phyloP scores from a whole-genome alignment of 345 rosid genomes.

The Gossypium anomalum region DNA sequence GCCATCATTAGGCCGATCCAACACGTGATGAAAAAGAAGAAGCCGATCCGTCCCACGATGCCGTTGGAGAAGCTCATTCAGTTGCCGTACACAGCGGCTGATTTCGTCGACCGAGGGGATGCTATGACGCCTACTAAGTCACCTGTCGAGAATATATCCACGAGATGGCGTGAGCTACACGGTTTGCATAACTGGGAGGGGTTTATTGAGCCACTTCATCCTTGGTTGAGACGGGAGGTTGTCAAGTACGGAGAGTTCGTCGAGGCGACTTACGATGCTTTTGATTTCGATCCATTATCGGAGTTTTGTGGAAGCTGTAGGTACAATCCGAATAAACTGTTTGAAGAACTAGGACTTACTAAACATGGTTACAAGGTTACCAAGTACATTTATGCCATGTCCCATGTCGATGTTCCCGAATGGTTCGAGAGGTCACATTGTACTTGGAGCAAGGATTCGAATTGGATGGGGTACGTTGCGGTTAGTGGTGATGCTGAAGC shows the following conservation, averaged over 20 bases:
- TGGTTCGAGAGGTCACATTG: slow-evolving; percentile 44
- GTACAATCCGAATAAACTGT: slow-evolving; percentile 45
- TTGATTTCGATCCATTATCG: slow-evolving; percentile 55
- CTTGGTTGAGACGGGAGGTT: slow-evolving; percentile 49
- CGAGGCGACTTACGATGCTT: slow-evolving; percentile 51
- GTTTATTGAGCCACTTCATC: slow-evolving; percentile 49
- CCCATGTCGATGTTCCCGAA: slow-evolving; percentile 51
- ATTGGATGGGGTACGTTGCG: slow-evolving; percentile 65
- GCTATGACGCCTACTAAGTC: slow-evolving; percentile 58
- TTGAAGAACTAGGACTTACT: slow-evolving; percentile 42
- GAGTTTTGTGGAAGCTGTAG: slow-evolving; percentile 63
- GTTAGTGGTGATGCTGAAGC: slow-evolving; percentile 47
- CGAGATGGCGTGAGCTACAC: slow-evolving; percentile 44
- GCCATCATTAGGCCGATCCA: slow-evolving; percentile 15
- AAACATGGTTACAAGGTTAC: slow-evolving; percentile 51
- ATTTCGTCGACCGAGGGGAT: slow-evolving; percentile 53
- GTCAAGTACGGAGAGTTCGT: slow-evolving; percentile 59
- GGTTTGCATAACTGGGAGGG: slow-evolving; percentile 46
- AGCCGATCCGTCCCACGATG: slow-evolving; percentile 26
- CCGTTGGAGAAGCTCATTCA: slow-evolving; percentile 38
- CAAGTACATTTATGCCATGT: slow-evolving; percentile 60
- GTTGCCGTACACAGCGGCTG: slow-evolving; percentile 36
- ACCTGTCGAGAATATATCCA: slow-evolving; percentile 46
- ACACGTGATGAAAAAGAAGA: slow-evolving; percentile 21
- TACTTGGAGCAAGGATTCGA: slow-evolving; percentile 73